These are phyloP conservation scores for Ceratobasidium sp. DNA, from an alignment of 1,284 basidiomycete genomes.

Conservation along the genomic window DNA sequence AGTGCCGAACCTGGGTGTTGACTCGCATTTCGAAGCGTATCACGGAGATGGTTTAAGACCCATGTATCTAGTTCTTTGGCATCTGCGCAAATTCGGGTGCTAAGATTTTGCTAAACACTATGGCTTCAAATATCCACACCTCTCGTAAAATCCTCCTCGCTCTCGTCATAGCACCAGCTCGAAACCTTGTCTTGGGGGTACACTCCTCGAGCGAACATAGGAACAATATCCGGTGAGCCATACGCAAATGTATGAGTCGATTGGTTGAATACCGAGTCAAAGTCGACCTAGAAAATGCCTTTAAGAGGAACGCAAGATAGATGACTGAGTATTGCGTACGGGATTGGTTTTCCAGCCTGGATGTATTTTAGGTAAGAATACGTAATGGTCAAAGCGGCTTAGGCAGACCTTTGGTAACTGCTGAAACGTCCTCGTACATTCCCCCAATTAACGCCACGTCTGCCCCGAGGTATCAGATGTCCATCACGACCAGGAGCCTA, in stretches of 20 bases:
- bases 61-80: constrained; percentile 81
- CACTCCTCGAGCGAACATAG: constrained; percentile 85
- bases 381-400: not conserved
- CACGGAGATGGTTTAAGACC: constrained; percentile 73
- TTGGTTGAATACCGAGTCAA: constrained; percentile 90
- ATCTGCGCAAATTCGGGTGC: constrained; percentile 56
- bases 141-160: constrained; percentile 86
- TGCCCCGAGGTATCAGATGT: not conserved
- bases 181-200: constrained; percentile 68
- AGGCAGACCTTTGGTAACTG: constrained; percentile 76
- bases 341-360: constrained; percentile 90
- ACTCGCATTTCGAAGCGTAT: constrained; percentile 69
- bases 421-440: constrained; percentile 93
- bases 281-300: constrained; percentile 65
- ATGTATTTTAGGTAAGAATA: not conserved
- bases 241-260: constrained; percentile 82
- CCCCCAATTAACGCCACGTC: constrained; percentile 86
- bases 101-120: not conserved
- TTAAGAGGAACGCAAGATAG: not conserved
- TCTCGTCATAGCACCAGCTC: constrained; percentile 79
- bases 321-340: constrained; percentile 55
- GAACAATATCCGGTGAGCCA: constrained; percentile 88
- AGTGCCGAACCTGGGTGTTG: constrained; percentile 54
- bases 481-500: not conserved
- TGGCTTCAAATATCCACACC: constrained; percentile 53